Percentiles rank a stretch among this genome's conserved stretches.
Conservation (phyloP, 2,329 filamentous ascomycete species). For the Sporothrix pallida region DNA sequence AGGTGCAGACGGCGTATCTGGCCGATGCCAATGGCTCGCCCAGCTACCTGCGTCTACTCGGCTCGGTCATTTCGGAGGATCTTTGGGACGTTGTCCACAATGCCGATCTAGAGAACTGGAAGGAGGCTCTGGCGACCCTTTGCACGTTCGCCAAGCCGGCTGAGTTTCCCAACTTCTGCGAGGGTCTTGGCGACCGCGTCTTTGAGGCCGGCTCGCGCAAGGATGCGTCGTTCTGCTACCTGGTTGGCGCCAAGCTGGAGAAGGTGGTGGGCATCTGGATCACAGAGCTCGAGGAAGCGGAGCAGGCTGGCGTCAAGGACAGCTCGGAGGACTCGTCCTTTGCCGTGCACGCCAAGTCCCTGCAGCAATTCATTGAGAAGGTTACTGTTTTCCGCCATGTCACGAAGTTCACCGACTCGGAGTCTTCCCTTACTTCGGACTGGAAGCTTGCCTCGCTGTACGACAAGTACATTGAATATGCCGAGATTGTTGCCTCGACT, state of each 20-base stretch:
- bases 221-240: constrained; percentile 94
- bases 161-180: constrained; percentile 94
- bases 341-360: constrained; percentile 83
- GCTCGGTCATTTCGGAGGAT: constrained; percentile 93
- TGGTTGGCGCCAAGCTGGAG: constrained; percentile 94
- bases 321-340: constrained; percentile 78
- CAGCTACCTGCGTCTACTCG: constrained; percentile 88
- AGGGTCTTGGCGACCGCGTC: constrained; percentile 90
- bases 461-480: constrained; percentile 95
- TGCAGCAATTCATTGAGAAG: constrained; percentile 97
- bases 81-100: constrained; percentile 98
- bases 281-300: constrained; percentile 82
- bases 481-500: constrained; percentile 89
- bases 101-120: constrained; percentile 91
- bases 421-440: constrained; percentile 71
- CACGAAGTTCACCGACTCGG: constrained; percentile 84
- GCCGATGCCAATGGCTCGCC: constrained; percentile 80
- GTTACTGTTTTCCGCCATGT: constrained; percentile 96
- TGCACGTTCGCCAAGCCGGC: constrained; percentile 92
- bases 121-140: constrained; percentile 92
- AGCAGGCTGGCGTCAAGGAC: constrained; percentile 74
- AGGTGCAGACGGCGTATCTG: constrained; percentile 90
- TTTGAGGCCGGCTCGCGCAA: constrained; percentile 78
- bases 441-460: constrained; percentile 93
- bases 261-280: constrained; percentile 97